Base-by-base conservation (phyloP, 1,139 yeast species). In the Wickerhamomyces sp. region DNA sequence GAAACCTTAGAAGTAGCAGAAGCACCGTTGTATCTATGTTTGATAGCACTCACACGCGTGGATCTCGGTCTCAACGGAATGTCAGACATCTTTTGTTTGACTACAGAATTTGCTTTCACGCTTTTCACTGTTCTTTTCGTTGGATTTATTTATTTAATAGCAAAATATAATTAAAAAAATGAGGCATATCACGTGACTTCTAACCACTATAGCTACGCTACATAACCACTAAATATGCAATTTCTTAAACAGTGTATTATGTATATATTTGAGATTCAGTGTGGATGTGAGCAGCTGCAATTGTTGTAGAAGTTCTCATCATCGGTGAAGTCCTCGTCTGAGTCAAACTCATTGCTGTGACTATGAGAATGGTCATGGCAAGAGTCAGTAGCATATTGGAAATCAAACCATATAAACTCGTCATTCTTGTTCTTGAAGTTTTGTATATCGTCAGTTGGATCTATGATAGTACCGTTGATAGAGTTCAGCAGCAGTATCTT, bases 271-370 rank as follows among this genome's bases (percentile, higher is more conserved):
- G n/a, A 24, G n/a, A 7, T 27, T 30, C 25, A 41, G n/a, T 39
- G 42, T 21, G 46, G 54, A 33, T 50, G 55, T 6, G 50, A 35
- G 38, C 55, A 51, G 26, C 54, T 50, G 32, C 55, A 51, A 18
- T 47, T 48, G 18, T 33, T 38, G 26, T 48, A 51, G 39, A 50
- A 50, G 35, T 50, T 48, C 18, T 48, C 56, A 37, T 52, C 57
- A 32, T 51, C 55, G 9, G 47, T 46, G 31, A 46, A 50, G 10
- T 53, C 55, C 8, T 47, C 50, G 16, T 44, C 46, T 8, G 43
- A 44, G 30, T 32, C 47, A n/a, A 34, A 40, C 13, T 35, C 38
- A 19, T 35, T 36, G 12, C 39, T 44, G 39, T 10, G 29, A 36
- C n/a, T n/a, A 20, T 30, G 34, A 22, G 39, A 44, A 12, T 29